Base-by-base conservation (phyloP, 371 early-diverging fungal species). In the Nematocida sp. region DNA sequence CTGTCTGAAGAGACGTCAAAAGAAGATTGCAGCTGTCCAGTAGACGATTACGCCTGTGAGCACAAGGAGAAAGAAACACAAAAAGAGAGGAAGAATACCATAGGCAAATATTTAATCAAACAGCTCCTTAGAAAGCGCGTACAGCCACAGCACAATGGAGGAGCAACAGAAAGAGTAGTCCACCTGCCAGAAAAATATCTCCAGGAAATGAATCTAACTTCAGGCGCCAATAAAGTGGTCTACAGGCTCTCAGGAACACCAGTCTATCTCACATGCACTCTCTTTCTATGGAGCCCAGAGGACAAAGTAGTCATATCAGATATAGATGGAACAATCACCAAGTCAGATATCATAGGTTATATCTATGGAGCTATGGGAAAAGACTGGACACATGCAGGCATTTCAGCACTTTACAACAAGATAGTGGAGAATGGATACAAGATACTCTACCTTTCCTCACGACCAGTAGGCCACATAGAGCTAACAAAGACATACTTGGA, bases 281-380 rank as follows among this genome's bases (percentile, higher is more conserved):
- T 31, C 19, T 97, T 90, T 80, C 85, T 92, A 29, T 96, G 93
- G 92, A 85, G 88, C 38, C 79, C 88, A 67, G 86, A 88, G 75
- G 88, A 88, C 43, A 86, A 91, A 60, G 87, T 98, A 32, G 92
- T 98, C 27, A 90, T 98, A 57, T 92, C 92, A 0, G 98, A 98
- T 81, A 91, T 98, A 74, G 98, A 98, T 81, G 98, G 98, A 45
- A 98, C 98, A 0, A 95, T 98, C 61, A 98, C 98, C 41, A 96
- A 96, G 80, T 83, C 76, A 54, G 98, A 98, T 80, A 90, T 91
- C 0, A 83, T 93, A 47, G 98, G 98, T 1, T 95, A 96, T 78
- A 84, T 98, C 7, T 94, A 93, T 81, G 90, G 90, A 32, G 90
- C 93, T 88, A 91, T 95, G 41, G 96, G 98, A 34, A 90, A 88